Base-by-base conservation (phyloP, 148 eudicot genomes). In the Vaccinium vitisidaea region DNA sequence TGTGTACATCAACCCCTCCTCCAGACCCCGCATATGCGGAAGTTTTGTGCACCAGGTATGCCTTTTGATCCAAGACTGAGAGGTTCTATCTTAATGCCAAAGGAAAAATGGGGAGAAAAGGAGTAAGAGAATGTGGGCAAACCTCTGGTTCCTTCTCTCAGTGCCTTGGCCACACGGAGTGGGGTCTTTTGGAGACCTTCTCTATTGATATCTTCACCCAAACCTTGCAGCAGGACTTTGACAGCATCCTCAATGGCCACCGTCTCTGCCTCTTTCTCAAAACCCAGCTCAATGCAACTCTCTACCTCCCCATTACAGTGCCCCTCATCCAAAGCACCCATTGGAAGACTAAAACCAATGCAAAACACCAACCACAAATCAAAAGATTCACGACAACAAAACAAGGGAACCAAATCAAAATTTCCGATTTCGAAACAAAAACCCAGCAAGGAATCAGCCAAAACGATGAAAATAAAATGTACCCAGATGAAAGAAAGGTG, bases 251-350 rank as follows among this genome's bases (percentile, higher is more conserved):
- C 90, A 88, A 96, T 94, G 80, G 88, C 90, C 59, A 85, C 18
- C 75, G 85, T 88, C 82, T 93, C 94, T 8, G 80, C 59, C 73
- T 91, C 89, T 15, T 86, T 81, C 84, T 88, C 95, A 65, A 85
- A 83, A 84, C 82, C 89, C 88, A 86, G 85, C 39, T 80, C 87
- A 52, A 84, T n/a, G 84, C 85, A 85, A 43, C 83, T 87, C 67
- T 86, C 93, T 55, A 92, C 89, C 87, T 90, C 92, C 80, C 74
- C 86, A 86, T 86, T 70, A 77, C 70, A 92, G 80, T 92, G 94
- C 79, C 92, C 94, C 84, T 92, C 97, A 89, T 92, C 94, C 89
- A 96, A 90, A 89, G 94, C 92, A 67, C 99, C 98, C 98, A 96
- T 96, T 90, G 90, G 88, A 85, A 84, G 58, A 82, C 86, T 27